Base-by-base conservation (phyloP, 495 filamentous ascomycete genomes). In the Mycothermus thermophilus region DNA sequence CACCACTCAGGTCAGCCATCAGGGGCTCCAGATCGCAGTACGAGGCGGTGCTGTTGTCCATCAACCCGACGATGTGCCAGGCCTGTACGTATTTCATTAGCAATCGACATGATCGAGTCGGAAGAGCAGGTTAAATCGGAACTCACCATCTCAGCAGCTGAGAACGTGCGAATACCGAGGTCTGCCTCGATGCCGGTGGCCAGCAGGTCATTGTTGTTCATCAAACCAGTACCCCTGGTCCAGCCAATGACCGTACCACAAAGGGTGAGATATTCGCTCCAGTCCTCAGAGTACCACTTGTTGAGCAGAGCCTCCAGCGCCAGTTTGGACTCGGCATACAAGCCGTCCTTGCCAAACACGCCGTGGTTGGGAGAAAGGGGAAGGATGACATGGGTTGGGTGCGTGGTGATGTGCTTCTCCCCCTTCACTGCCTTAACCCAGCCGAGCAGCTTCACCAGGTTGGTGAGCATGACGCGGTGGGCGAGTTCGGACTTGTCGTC, bases 401-500 rank as follows among this genome's bases (percentile, higher is more conserved):
- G 77, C 9, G 85, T 92, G 55, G 85, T 80, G 52, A 81, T 85
- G 40, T 83, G 83, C 38, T 77, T 72, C 28, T 71, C 64, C 27
- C 72, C 68, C 63, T 95, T 93, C 50, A 85, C 77, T 5, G 72
- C 56, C 62, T 93, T 93, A 54, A 95, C 73, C 38, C 63, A 70
- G 31, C 87, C 87, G 33, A 95, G 67, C 32, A 95, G 72, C 27
- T 87, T 75, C 29, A 93, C 66, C 1, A 93, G 63, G 50, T 95
- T 95, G 35, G 86, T 93, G 59, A 95, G 66, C 87, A 95, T 95
- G 57, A 93, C 90, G 34, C 87, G 79, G 56, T 93, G 87, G 41
- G 87, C 87, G 38, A 95, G 75, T 63, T 95, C 87, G 3, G 83
- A 90, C 57, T 86, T 86, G 32, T 80, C 87, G 59, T 93, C 87